Evolutionary conservation across 73 alveolate genomes (phyloP).

Genomic region (Tetrahymena elliotti): DNA sequence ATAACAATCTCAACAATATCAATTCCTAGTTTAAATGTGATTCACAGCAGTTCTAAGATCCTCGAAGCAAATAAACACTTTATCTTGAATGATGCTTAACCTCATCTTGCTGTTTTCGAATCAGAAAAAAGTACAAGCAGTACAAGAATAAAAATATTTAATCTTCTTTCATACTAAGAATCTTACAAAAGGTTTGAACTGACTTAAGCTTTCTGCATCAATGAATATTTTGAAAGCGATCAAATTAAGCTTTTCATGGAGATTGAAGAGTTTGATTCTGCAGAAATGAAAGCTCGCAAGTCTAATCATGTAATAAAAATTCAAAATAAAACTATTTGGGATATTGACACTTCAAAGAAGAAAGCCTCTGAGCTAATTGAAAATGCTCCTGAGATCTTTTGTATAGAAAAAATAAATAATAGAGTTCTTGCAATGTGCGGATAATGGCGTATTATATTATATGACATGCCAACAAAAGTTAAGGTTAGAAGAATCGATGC

Average conservation of each 20-base stretch:
- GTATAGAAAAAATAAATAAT: neutral
- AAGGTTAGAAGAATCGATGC: neutral
- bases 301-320: neutral
- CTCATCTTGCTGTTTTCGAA: neutral
- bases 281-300: neutral
- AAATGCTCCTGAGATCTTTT: neutral
- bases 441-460: neutral
- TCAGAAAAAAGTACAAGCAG: neutral
- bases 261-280: neutral
- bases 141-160: neutral
- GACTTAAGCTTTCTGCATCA: neutral
- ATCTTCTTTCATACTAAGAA: neutral
- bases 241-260: neutral
- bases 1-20: neutral
- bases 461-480: neutral
- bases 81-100: neutral
- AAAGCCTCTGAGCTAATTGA: neutral
- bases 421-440: neutral
- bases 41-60: neutral
- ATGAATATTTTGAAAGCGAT: neutral
- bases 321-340: neutral
- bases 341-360: neutral
- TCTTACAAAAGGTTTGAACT: neutral
- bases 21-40: neutral
- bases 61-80: neutral